These are phyloP conservation scores for Benincasa hispida DNA, from an alignment of 306 rosid species.

Conservation along the genomic window DNA sequence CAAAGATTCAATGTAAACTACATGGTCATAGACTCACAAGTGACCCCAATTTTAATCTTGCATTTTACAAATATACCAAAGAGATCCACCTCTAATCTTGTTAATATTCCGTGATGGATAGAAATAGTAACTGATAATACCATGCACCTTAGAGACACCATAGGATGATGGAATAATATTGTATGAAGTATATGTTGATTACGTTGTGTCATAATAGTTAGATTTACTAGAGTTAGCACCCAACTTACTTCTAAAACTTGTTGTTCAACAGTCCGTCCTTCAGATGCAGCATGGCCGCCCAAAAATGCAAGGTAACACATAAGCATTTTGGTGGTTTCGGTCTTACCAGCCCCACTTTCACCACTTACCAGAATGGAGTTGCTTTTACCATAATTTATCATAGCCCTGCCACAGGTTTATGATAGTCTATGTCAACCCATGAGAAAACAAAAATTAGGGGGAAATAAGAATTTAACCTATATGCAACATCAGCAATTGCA, in stretches of 20 bases:
- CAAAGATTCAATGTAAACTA: background rate
- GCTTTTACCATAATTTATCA: slow-evolving; percentile 67
- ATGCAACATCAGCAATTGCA: slow-evolving; percentile 80
- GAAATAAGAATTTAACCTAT: slow-evolving; percentile 44
- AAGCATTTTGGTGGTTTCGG: slow-evolving; percentile 93
- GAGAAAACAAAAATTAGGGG: slow-evolving; percentile 10
- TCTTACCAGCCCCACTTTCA: slow-evolving; percentile 94
- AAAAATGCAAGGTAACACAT: slow-evolving; percentile 86
- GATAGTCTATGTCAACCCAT: slow-evolving; percentile 14
- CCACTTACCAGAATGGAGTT: slow-evolving; percentile 89
- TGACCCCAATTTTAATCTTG: background rate
- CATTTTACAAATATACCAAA: background rate
- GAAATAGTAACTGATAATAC: background rate
- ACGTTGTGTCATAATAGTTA: background rate
- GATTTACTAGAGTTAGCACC: slow-evolving; percentile 16
- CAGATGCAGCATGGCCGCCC: slow-evolving; percentile 63
- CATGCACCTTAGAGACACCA: background rate
- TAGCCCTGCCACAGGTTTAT: slow-evolving; percentile 42
- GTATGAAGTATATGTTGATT: background rate
- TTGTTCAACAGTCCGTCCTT: slow-evolving; percentile 68
- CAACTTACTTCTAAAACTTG: slow-evolving; percentile 83
- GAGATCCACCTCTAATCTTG: background rate
- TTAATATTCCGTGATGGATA: background rate
- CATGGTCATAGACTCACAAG: background rate
- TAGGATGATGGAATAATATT: background rate